Base-by-base conservation (phyloP, 1,139 yeast species). In the Candida frijolesensis region DNA sequence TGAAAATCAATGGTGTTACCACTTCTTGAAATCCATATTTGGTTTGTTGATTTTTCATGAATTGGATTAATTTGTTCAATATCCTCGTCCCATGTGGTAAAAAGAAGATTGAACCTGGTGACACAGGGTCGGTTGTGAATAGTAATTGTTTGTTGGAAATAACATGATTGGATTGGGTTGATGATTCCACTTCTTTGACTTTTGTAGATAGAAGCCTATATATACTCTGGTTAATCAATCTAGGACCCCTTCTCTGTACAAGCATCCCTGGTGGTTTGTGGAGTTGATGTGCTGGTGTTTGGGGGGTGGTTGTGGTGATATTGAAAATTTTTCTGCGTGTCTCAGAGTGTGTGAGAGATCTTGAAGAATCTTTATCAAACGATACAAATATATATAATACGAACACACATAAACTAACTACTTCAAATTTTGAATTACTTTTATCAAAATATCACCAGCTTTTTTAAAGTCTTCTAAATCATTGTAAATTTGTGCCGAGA, bases 1-100 rank as follows among this genome's bases (percentile, higher is more conserved):
- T 89, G 71, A 87, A 95, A 35, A 94, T 89, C 61, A 94, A 78
- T 1, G 99, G 99, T 0, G 98, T 90, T 38, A 94, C 83, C 11
- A 94, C 98, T 66, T 94, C 99, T 54, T 89, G 85, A 62, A 90
- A 95, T 0, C 96, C 97, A 59, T 87, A 89, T 57, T 82, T 82
- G 41, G 83, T 78, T 61, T 91, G 96, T 57, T 87, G 96, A 48
- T 84, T 72, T 65, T 89, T 88, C 96, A 92, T 91, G 67, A 90
- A 90, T 48, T 78, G 80, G 8, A 90, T 74, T 53, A 92, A 72
- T 60, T 83, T 85, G 67, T 90, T 91, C 74, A 91, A 88, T 46
- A 92, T 80, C 46, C 95, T 75, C 2, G 97, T 84, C 2, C 98
- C 98, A 66, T 90, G 94, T 2, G 97, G 97, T 32, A 92, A 74